Evolutionary conservation across 257 asterid genomes (phyloP).

Genomic region (Ocimum tenuiflorum): DNA sequence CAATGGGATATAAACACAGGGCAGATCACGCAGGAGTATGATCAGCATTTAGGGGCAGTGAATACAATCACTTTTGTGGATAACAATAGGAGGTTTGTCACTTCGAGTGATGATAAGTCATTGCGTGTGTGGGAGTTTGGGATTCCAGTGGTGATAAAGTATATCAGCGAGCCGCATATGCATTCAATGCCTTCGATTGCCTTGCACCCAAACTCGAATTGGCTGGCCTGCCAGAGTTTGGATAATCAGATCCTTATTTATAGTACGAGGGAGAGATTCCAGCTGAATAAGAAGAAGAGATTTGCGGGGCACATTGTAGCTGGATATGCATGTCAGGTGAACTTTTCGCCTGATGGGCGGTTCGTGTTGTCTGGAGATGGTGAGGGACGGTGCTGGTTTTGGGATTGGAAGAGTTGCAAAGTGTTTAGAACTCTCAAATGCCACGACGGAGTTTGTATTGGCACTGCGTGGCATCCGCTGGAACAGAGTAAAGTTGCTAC

Average conservation of each 20-base stretch:
- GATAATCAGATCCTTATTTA: slow-evolving; percentile 96
- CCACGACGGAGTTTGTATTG: slow-evolving; percentile 95
- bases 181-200: slow-evolving; percentile 97
- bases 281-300: slow-evolving; percentile 93
- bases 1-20: slow-evolving; percentile 97
- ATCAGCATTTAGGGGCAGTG: slow-evolving; percentile 98
- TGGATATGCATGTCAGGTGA: slow-evolving; percentile 97
- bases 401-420: slow-evolving; percentile 99
- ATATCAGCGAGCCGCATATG: slow-evolving; percentile 98
- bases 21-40: slow-evolving; percentile 96
- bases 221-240: slow-evolving; percentile 99
- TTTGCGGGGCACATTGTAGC: slow-evolving; percentile 96
- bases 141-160: slow-evolving; percentile 93
- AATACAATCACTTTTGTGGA: slow-evolving; percentile 95
- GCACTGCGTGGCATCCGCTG: slow-evolving; percentile 93
- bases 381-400: slow-evolving; percentile 97
- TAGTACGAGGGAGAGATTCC: slow-evolving; percentile 90
- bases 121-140: slow-evolving; percentile 98
- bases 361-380: slow-evolving; percentile 98
- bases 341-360: slow-evolving; percentile 96
- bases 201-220: slow-evolving; percentile 78
- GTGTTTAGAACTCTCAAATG: slow-evolving; percentile 90
- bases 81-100: slow-evolving; percentile 90
- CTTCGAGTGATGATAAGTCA: slow-evolving; percentile 95
- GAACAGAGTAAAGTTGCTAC: slow-evolving; percentile 99